These are phyloP conservation scores for Xerocomellus intermedius DNA, from an alignment of 768 basidiomycete species.

Conservation along the genomic window DNA sequence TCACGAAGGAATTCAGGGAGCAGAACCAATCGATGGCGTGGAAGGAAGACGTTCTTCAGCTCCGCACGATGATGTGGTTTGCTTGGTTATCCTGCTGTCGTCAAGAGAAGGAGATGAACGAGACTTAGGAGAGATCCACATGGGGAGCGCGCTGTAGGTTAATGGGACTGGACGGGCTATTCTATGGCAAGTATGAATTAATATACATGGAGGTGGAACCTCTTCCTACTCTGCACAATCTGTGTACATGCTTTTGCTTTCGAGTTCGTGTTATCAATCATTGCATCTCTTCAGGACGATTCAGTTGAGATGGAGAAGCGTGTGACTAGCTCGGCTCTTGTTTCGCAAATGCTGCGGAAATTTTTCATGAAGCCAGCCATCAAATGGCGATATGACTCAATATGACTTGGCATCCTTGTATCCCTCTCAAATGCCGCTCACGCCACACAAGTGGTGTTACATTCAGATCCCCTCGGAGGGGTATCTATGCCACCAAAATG, in stretches of 20 bases:
- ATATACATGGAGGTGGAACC: conserved; percentile 27
- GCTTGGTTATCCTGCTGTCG: conserved; percentile 75
- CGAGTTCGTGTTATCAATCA: conserved; percentile 12
- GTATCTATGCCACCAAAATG: background rate
- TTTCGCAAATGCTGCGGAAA: background rate
- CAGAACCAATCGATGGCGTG: conserved; percentile 86
- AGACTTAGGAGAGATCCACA: conserved; percentile 15
- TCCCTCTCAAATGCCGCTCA: too few relatives aligned
- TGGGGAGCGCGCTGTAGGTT: conserved; percentile 21
- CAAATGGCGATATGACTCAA: too few relatives aligned
- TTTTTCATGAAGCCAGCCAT: background rate
- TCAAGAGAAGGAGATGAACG: conserved; percentile 44
- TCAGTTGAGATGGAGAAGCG: too few relatives aligned
- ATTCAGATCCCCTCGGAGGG: too few relatives aligned
- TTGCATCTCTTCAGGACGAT: conserved; percentile 3
- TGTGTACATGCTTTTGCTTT: conserved; percentile 29
- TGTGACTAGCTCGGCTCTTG: background rate
- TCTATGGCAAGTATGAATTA: conserved; percentile 26
- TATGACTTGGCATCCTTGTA: too few relatives aligned
- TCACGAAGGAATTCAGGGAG: conserved; percentile 86
- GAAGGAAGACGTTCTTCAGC: conserved; percentile 93
- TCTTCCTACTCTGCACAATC: conserved; percentile 16
- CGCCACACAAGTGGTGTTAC: too few relatives aligned
- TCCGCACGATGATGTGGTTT: conserved; percentile 93
- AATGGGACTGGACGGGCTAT: conserved; percentile 21